phyloP scores from a whole-genome alignment of 108 stramenopile genomes.

The Cyclotella baltica region DNA sequence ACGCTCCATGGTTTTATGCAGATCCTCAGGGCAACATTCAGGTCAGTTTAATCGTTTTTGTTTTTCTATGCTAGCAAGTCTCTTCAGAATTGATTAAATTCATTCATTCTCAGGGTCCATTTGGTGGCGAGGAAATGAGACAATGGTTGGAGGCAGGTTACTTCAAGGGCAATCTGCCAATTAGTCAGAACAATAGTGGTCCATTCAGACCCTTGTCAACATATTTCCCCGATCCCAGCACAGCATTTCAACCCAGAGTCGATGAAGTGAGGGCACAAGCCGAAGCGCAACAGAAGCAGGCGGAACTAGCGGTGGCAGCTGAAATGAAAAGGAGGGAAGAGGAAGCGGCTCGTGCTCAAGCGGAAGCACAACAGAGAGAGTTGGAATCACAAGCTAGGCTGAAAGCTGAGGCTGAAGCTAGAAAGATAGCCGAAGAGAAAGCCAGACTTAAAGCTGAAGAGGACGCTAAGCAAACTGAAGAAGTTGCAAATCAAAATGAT shows the following conservation, averaged over 20 bases:
- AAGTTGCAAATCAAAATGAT: conserved; percentile 56
- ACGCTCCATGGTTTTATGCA: conserved; percentile 90
- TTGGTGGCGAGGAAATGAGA: conserved; percentile 93
- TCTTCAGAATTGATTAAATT: not conserved
- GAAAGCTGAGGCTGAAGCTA: conserved; percentile 32
- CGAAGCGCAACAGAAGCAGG: conserved; percentile 28
- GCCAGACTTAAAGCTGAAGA: conserved; percentile 42
- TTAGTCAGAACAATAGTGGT: conserved; percentile 79
- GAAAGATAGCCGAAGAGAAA: conserved; percentile 34
- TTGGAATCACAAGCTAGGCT: conserved; percentile 29
- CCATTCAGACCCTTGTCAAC: conserved; percentile 75
- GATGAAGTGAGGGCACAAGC: conserved; percentile 31
- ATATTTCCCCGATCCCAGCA: conserved; percentile 75
- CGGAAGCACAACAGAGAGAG: conserved; percentile 30
- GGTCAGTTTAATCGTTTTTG: conserved; percentile 35
- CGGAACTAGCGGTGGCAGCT: conserved; percentile 7
- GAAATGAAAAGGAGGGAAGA: conserved; percentile 22
- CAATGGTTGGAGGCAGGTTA: conserved; percentile 98
- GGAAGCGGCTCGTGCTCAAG: conserved; percentile 28
- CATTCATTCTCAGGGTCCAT: conserved; percentile 83
- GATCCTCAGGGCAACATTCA: conserved; percentile 93
- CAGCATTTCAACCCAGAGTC: conserved; percentile 66
- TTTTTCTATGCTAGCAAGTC: not conserved
- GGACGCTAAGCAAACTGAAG: conserved; percentile 33
- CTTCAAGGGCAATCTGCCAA: conserved; percentile 93